Percentiles rank a stretch among this genome's conserved stretches.
phyloP scores from a whole-genome alignment of 2,329 filamentous ascomycete species.

The Alternaria rosae region DNA sequence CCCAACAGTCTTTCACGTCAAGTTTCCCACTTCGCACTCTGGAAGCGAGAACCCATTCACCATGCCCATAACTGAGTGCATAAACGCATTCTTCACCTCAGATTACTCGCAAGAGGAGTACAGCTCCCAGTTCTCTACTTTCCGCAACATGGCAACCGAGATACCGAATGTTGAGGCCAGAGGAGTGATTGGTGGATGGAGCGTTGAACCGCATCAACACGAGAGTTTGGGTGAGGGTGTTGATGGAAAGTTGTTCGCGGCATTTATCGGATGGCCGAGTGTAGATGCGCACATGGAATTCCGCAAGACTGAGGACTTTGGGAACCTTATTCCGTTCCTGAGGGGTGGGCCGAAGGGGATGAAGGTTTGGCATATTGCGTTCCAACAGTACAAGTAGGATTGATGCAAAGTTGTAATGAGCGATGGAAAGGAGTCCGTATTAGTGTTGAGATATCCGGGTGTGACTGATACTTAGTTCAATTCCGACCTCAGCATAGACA shows the following conservation, averaged over 20 bases:
- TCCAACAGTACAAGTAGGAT: constrained; percentile 17
- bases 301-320: constrained; percentile 56
- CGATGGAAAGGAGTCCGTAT: too few species aligned
- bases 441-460: too few species aligned
- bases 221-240: constrained; percentile 28
- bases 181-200: constrained; percentile 47
- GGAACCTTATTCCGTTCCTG: constrained; percentile 51
- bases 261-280: constrained; percentile 61
- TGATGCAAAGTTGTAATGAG: not conserved
- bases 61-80: constrained; percentile 60
- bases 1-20: constrained; percentile 45
- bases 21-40: constrained; percentile 29
- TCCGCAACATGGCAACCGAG: constrained; percentile 46
- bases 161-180: constrained; percentile 34
- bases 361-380: constrained; percentile 51
- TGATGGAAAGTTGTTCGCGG: constrained; percentile 50
- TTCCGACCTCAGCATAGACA: not conserved
- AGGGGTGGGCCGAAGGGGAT: constrained; percentile 53
- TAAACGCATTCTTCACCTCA: constrained; percentile 54
- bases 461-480: too few species aligned
- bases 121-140: constrained; percentile 46
- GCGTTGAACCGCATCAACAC: constrained; percentile 37
- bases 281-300: constrained; percentile 59
- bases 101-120: constrained; percentile 33
- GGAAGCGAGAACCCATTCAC: constrained; percentile 38